Percentiles rank a stretch among this genome's conserved stretches.
These are phyloP conservation scores for Daedaleopsis nitida DNA, from an alignment of 768 basidiomycete genomes.

Conservation along the genomic window DNA sequence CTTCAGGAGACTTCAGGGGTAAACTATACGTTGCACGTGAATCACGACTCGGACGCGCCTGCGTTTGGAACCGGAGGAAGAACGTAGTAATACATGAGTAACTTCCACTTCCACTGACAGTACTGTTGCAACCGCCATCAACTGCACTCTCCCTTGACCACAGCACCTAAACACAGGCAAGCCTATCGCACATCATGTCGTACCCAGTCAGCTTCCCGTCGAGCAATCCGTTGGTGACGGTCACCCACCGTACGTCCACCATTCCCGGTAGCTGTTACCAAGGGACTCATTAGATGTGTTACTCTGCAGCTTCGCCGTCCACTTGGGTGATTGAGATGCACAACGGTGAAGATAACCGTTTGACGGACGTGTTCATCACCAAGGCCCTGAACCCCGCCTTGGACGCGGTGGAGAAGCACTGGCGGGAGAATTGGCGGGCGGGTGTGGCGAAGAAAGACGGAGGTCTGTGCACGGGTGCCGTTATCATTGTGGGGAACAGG, in stretches of 20 bases:
- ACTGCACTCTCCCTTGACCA: too few relatives aligned
- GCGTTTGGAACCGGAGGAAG: too few relatives aligned
- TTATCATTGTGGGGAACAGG: constrained; percentile 75
- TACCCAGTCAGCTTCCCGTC: constrained; percentile 54
- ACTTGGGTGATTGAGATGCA: constrained; percentile 83
- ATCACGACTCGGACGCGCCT: too few relatives aligned
- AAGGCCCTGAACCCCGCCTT: constrained; percentile 69
- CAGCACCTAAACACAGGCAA: too few relatives aligned
- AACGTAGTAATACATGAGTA: too few relatives aligned
- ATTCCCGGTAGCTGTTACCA: neutral
- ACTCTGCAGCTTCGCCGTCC: constrained; percentile 49
- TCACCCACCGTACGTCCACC: constrained; percentile 59
- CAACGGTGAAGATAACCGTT: constrained; percentile 73
- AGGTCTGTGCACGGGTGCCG: constrained; percentile 61
- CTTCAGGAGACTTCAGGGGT: too few relatives aligned
- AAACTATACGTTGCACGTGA: too few relatives aligned
- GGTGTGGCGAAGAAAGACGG: constrained; percentile 47
- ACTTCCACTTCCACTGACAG: too few relatives aligned
- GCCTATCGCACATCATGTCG: constrained; percentile 34
- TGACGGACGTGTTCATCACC: constrained; percentile 60
- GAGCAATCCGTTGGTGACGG: constrained; percentile 56
- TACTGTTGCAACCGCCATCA: too few relatives aligned
- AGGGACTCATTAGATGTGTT: neutral
- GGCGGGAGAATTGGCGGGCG: constrained; percentile 56
- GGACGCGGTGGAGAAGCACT: constrained; percentile 71